A percentile compares a stretch with the other conserved stretches of the same genome.
phyloP scores from a whole-genome alignment of 108 stramenopile genomes.

The Parmales sp. region DNA sequence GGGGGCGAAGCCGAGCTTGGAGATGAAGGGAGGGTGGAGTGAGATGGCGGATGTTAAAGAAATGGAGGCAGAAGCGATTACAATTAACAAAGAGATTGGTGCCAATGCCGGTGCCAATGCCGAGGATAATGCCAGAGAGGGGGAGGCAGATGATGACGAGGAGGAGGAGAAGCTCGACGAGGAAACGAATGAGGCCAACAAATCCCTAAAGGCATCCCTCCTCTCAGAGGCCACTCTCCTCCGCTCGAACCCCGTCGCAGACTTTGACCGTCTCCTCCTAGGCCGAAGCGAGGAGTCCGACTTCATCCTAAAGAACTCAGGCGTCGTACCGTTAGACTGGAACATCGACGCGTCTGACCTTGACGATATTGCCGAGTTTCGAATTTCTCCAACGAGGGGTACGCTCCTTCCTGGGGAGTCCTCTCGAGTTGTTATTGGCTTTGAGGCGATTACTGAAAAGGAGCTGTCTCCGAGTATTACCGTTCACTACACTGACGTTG shows the following conservation, averaged over 20 bases:
- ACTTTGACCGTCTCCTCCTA: constrained; percentile 40
- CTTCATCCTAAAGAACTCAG: constrained; percentile 29
- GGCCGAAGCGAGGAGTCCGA: constrained; percentile 25
- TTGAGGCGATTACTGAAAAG: constrained; percentile 25
- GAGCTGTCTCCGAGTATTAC: constrained; percentile 19
- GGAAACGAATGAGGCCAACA: background rate
- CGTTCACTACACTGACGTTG: constrained; percentile 33
- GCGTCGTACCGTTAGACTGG: constrained; percentile 26
- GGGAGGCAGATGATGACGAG: background rate
- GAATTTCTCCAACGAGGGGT: constrained; percentile 24
- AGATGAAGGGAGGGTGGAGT: constrained; percentile 34
- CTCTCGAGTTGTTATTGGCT: constrained; percentile 20
- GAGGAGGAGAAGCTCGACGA: background rate
- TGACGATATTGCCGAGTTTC: constrained; percentile 20
- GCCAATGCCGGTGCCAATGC: too few species aligned
- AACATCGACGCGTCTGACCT: constrained; percentile 26
- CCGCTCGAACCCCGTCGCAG: constrained; percentile 13
- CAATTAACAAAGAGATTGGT: too few species aligned
- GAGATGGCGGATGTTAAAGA: constrained; percentile 10
- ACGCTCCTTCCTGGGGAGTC: constrained; percentile 19
- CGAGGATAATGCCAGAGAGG: too few species aligned
- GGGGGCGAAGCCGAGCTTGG: constrained; percentile 26
- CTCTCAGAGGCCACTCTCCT: background rate
- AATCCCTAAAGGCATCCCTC: background rate
- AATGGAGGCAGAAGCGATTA: background rate